Conservation (phyloP, 2,329 filamentous ascomycete species). For the Aspergillus uvarum region DNA sequence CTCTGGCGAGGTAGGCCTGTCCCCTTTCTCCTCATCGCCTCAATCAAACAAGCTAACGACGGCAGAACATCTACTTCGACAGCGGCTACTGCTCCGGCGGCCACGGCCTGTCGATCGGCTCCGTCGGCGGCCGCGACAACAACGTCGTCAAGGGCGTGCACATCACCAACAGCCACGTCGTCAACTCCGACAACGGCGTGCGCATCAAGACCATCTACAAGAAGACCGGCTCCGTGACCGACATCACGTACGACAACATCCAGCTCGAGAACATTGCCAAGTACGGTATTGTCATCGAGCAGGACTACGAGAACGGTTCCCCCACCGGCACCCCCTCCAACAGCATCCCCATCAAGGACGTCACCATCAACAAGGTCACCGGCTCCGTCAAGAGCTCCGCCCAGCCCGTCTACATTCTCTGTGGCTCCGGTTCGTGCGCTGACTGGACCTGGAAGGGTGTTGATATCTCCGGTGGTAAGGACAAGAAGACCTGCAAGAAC, state of each 20-base stretch:
- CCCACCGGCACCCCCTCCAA: conserved; percentile 40
- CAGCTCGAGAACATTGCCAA: conserved; percentile 50
- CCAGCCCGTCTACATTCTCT: conserved; percentile 40
- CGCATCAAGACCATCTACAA: conserved; percentile 44
- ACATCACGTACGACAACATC: conserved; percentile 37
- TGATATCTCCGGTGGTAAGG: conserved; percentile 35
- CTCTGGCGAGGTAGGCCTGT: conserved; percentile 23
- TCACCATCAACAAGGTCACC: conserved; percentile 37
- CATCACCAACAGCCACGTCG: conserved; percentile 51
- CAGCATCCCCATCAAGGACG: conserved; percentile 37
- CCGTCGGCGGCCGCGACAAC: conserved; percentile 48
- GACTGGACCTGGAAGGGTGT: conserved; percentile 40
- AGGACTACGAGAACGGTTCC: conserved; percentile 54
- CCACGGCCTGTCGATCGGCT: conserved; percentile 36
- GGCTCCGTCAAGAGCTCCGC: conserved; percentile 32
- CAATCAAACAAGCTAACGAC: not conserved
- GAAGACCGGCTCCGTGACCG: conserved; percentile 32
- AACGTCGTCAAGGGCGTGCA: conserved; percentile 55
- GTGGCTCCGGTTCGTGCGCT: conserved; percentile 41
- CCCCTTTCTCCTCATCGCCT: too few species aligned
- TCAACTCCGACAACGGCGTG: conserved; percentile 42
- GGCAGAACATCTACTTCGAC: conserved; percentile 23
- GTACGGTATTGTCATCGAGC: conserved; percentile 54
- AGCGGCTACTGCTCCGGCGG: conserved; percentile 40
- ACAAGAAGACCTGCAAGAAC: not conserved